Evolutionary conservation across 2,329 filamentous ascomycete species (phyloP).

Genomic region (Colletotrichum spaethianum): DNA sequence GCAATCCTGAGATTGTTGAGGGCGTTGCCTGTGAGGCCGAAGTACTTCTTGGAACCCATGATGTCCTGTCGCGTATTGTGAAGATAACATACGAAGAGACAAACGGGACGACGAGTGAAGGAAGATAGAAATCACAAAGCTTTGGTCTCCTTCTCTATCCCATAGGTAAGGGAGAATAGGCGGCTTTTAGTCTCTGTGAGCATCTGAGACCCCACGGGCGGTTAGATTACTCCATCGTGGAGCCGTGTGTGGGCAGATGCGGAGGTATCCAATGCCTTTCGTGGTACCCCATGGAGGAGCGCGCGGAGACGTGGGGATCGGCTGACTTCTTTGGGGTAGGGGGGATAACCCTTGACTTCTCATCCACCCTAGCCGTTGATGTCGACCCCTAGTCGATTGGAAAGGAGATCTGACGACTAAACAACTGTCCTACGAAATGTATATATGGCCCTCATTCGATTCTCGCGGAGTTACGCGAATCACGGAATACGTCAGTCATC

Average conservation of each 20-base stretch:
- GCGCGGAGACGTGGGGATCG: slow-evolving; percentile 28
- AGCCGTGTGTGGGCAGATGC: slow-evolving; percentile 30
- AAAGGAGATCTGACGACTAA: not conserved
- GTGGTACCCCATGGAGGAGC: slow-evolving; percentile 23
- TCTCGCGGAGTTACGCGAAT: too few relatives aligned
- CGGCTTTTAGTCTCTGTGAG: slow-evolving; percentile 16
- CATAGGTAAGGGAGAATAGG: not conserved
- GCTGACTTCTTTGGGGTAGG: not conserved
- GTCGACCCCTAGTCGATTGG: not conserved
- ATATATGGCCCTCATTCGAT: not conserved
- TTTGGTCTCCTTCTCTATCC: not conserved
- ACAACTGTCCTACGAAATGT: not conserved
- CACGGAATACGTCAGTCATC: too few relatives aligned
- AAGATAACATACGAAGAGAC: not conserved
- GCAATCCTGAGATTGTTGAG: slow-evolving; percentile 55
- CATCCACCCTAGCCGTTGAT: not conserved
- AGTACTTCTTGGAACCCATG: slow-evolving; percentile 39
- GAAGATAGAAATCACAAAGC: not conserved
- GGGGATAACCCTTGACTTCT: slow-evolving; percentile 10
- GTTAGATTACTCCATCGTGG: slow-evolving; percentile 31
- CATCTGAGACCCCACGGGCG: slow-evolving; percentile 11
- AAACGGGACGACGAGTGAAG: not conserved
- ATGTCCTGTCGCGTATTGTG: not conserved
- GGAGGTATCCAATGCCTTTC: slow-evolving; percentile 34
- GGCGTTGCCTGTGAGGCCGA: slow-evolving; percentile 54